A percentile compares a stretch with the other conserved stretches of the same genome.
phyloP scores from a whole-genome alignment of 257 asterid genomes.

The Prunella vulgaris region DNA sequence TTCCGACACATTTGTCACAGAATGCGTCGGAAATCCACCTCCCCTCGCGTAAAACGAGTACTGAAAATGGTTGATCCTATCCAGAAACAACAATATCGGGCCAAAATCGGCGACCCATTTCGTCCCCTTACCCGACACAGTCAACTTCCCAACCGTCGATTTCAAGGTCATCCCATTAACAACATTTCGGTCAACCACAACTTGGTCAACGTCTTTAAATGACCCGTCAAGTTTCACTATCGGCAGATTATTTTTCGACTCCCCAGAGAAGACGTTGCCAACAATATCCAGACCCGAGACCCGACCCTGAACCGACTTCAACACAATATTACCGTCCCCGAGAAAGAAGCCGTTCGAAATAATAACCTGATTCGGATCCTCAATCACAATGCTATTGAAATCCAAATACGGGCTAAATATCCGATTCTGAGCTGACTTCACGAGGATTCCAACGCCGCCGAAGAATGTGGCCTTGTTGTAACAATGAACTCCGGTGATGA shows the following conservation, averaged over 20 bases:
- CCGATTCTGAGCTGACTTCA: slow-evolving; percentile 49
- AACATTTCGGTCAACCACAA: slow-evolving; percentile 41
- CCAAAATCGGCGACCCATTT: slow-evolving; percentile 54
- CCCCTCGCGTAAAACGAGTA: slow-evolving; percentile 37
- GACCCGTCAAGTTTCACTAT: slow-evolving; percentile 36
- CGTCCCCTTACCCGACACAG: slow-evolving; percentile 51
- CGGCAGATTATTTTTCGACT: slow-evolving; percentile 31
- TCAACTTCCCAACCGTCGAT: slow-evolving; percentile 41
- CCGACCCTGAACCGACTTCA: slow-evolving; percentile 44
- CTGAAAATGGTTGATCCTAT: slow-evolving; percentile 38
- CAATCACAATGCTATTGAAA: slow-evolving; percentile 47
- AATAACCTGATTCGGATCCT: slow-evolving; percentile 45
- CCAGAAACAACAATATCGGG: slow-evolving; percentile 41
- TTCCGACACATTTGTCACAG: slow-evolving; percentile 41
- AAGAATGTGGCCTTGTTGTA: slow-evolving; percentile 53
- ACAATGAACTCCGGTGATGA: slow-evolving; percentile 50
- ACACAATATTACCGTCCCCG: slow-evolving; percentile 49
- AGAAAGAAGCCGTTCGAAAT: slow-evolving; percentile 47
- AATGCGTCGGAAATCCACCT: slow-evolving; percentile 40
- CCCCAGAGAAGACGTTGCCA: slow-evolving; percentile 43
- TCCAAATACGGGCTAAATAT: slow-evolving; percentile 43
- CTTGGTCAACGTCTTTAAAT: slow-evolving; percentile 43
- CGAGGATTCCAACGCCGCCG: slow-evolving; percentile 54
- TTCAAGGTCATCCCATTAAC: slow-evolving; percentile 53
- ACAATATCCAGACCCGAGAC: slow-evolving; percentile 42